phyloP scores from a whole-genome alignment of 345 rosid species.

The Lenwebbia sp. region DNA sequence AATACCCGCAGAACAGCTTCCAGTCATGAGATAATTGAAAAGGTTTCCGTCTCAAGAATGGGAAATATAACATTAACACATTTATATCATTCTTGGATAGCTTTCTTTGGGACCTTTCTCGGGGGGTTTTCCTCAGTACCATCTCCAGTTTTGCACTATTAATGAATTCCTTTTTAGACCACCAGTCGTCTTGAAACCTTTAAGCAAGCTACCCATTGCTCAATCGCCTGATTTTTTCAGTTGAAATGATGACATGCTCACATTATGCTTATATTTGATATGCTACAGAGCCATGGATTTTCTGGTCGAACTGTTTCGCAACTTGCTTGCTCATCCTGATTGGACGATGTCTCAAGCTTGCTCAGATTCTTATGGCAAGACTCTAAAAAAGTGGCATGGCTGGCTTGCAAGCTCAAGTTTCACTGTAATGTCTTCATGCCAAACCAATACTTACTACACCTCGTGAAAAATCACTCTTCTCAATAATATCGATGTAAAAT shows the following conservation, averaged over 20 bases:
- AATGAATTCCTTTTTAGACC: neutral
- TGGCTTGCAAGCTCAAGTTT: conserved; percentile 95
- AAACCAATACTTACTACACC: neutral
- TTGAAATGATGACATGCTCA: neutral
- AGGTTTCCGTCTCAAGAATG: neutral
- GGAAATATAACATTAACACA: neutral
- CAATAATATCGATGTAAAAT: neutral
- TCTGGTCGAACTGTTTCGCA: conserved; percentile 79
- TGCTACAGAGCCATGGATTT: conserved; percentile 88
- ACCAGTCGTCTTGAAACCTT: neutral
- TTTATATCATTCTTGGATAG: neutral
- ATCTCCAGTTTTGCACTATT: neutral
- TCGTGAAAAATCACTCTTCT: neutral
- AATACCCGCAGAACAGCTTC: neutral
- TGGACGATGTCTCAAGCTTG: conserved; percentile 93
- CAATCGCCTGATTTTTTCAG: neutral
- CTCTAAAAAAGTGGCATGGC: conserved; percentile 87
- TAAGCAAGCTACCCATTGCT: neutral
- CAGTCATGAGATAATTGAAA: neutral
- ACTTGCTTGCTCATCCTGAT: conserved; percentile 68
- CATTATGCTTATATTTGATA: neutral
- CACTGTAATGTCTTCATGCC: conserved; percentile 30
- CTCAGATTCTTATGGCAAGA: conserved; percentile 77
- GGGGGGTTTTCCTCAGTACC: neutral
- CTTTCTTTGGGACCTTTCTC: neutral